Evolutionary conservation across 75 land plant species (phyloP).

Genomic region (Picea glauca): DNA sequence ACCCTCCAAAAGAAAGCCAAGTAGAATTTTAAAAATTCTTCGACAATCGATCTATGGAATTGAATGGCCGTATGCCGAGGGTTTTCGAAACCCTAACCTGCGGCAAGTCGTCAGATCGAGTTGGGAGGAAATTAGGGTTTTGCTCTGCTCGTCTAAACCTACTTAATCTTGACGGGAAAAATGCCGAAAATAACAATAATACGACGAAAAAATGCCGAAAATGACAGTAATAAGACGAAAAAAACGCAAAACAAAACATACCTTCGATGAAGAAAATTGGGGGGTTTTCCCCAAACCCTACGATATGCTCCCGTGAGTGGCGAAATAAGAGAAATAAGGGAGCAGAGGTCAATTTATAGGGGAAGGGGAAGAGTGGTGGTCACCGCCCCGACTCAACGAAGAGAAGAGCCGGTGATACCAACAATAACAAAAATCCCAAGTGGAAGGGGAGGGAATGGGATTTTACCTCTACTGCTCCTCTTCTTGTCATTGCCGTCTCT

Average conservation of each 20-base stretch:
- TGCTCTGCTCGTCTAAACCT: neutral
- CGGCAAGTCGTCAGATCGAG: neutral
- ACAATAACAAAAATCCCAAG: too few species aligned
- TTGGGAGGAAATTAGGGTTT: neutral
- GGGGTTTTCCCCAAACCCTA: neutral
- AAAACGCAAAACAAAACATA: neutral
- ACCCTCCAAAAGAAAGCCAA: neutral
- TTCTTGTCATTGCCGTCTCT: too few species aligned
- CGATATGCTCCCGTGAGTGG: neutral
- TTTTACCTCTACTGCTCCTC: too few species aligned
- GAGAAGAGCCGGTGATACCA: too few species aligned
- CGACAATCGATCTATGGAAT: neutral
- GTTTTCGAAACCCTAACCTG: neutral
- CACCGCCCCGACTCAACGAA: too few species aligned
- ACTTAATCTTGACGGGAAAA: neutral
- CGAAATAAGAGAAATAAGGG: neutral
- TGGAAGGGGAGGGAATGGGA: too few species aligned
- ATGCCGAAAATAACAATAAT: neutral
- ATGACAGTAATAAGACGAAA: neutral
- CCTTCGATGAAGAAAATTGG: neutral
- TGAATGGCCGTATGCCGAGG: neutral
- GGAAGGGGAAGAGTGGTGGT: neutral
- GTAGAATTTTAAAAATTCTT: neutral
- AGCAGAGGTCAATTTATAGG: neutral
- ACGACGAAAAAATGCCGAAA: neutral